Evolutionary conservation across 176 grass and related monocot species (phyloP), one percentile per base, ranked within the genome.

Genomic region (Eragrostis nindensis): DNA sequence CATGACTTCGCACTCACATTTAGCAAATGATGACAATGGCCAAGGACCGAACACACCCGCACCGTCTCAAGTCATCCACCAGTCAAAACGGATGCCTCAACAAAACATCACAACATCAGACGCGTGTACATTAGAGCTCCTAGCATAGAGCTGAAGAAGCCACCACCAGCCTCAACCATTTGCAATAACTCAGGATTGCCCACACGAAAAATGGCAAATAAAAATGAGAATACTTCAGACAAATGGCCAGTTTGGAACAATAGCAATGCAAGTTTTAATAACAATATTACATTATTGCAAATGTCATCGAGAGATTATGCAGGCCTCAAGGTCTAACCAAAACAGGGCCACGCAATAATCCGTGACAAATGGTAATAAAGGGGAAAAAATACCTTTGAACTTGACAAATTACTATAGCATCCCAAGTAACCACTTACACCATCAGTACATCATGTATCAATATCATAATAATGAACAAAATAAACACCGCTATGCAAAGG

Each of bases 401-500:
- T 72, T 67, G 73, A 82, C 64, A 78, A 66, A 21, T 65, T 49
- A 90, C 66, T 62, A 78, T 78, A 73, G 83, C 67, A 82, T 86
- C 73, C 87, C 78, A n/a, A 47, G 83, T 76, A 78, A 78, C 60
- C 85, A 81, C 76, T 84, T 91, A 77, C 83, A 77, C 81, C 81
- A 87, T 71, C 70, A 91, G 70, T 81, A 87, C 80, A 80, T 80
- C 81, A 91, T 73, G 71, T 87, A 87, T 86, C 66, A n/a, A 89
- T 85, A 70, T 81, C 81, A 81, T 80, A 81, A n/a, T n/a, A n/a
- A 77, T 47, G 41, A 84, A 81, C 64, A 90, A 84, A 90, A 91
- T 70, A 80, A 75, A 81, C 57, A 77, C 30, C 29, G 52, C 71
- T 76, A 72, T 57, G 76, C 44, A 61, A 87, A 87, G 71, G 71